Evolutionary conservation across 352 stramenopile species (phyloP).

Genomic region (Phytophthora sp.): DNA sequence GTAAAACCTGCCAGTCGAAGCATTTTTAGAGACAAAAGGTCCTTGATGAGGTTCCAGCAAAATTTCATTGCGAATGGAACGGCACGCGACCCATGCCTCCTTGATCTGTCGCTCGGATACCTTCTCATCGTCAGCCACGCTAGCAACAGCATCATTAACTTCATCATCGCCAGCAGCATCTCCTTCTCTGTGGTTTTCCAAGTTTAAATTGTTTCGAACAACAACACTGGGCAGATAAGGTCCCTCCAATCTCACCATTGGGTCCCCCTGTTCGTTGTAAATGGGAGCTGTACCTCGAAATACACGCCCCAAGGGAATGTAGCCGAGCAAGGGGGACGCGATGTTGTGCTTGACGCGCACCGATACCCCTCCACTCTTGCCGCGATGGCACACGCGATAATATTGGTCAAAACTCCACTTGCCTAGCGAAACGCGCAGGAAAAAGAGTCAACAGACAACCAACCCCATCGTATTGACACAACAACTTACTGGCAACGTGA

Average conservation of each 20-base stretch:
- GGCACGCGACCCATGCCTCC: conserved; percentile 68
- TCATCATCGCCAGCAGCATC: no score
- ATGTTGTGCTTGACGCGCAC: conserved; percentile 76
- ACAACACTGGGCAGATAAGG: conserved; percentile 42
- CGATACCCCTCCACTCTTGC: conserved; percentile 66
- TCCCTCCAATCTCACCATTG: conserved; percentile 72
- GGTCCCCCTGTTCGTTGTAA: conserved; percentile 77
- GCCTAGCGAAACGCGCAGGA: conserved; percentile 19
- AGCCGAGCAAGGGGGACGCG: conserved; percentile 64
- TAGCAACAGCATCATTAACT: no score
- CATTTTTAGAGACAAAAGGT: conserved; percentile 33
- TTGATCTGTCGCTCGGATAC: conserved; percentile 38
- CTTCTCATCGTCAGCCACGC: no score
- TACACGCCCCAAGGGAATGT: conserved; percentile 67
- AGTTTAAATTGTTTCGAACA: conserved; percentile 21
- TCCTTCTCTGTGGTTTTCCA: no score
- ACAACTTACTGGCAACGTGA: conserved; percentile 33
- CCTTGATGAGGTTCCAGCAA: conserved; percentile 64
- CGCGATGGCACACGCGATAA: conserved; percentile 75
- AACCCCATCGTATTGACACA: neutral
- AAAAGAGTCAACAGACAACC: neutral
- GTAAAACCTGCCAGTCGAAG: conserved; percentile 40
- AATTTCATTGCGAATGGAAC: conserved; percentile 79
- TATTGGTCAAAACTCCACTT: conserved; percentile 72
- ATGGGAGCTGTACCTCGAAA: conserved; percentile 62